Base-by-base conservation (phyloP, 768 basidiomycete genomes). In the Cystofilobasidium bisporidii region DNA sequence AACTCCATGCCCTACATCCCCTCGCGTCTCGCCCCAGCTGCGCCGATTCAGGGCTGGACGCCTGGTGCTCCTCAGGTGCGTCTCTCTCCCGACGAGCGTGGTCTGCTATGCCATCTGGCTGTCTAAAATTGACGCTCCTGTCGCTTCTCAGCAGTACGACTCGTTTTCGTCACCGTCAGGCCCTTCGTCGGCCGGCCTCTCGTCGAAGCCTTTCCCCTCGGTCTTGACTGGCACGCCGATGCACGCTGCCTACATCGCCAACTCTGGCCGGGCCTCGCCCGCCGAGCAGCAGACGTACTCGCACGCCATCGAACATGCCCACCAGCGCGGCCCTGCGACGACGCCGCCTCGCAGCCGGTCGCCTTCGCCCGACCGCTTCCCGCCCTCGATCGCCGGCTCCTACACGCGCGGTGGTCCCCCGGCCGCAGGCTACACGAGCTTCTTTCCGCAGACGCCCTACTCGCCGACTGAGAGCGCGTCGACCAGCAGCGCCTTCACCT, bases 241-340 rank as follows among this genome's bases (percentile, higher is more conserved):
- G 2, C 59, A 60, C 59, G 41, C 59, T 1, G 59, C 59, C 33
- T 60, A 60, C 59, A 14, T 60, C 14, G 33, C 59, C 59, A 60
- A 60, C 59, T 40, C 41, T 26, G 33, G 38, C n/a, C 59, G 59
- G 5, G 24, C 17, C 59, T 38, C 38, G 22, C 59, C 41, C 11
- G 59, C 59, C 41, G 59, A 60, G 28, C 59, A 41, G 53, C 53
- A 56, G 53, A 56, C 53, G 18, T 56, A 56, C 53, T 17, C 28
- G 17, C 26, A 30, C 28, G 53, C 53, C 12, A 3, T 56, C 28
- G 53, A 56, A 30, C 53, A 43, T 8, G 14, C 53, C 3, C 26
- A 10, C 18, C 1, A 26, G 53, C 26, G 4, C 26, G 53, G 18
- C 53, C 5, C 28, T 2, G 15, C 53, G 2, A 32, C 53, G 28